Evolutionary conservation across 306 rosid genomes (phyloP), one percentile per base, ranked within the genome.

Genomic region (Parietaria judaica): DNA sequence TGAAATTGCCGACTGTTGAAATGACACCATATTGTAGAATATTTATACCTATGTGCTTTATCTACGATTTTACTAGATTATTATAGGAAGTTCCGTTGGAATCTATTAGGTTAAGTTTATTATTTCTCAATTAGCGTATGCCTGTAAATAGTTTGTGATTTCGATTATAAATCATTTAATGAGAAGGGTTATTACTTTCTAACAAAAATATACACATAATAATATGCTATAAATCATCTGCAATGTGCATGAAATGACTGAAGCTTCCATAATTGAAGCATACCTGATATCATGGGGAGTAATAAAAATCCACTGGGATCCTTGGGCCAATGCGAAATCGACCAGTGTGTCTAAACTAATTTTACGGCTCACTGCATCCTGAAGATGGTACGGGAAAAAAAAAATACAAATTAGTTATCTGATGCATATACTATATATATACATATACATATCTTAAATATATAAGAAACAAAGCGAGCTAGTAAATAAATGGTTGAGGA

Each of bases 281-380:
- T 86, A 92, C 98, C 98, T 76, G 67, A 86, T 84, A 59, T 92
- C 98, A 74, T 88, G 92, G 10, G 98, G 98, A 43, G 98, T 92
- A 56, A 92, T 86, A 67, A 88, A 81, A 77, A 88, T 72, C 98
- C 98, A 92, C 48, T 92, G 98, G 63, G 98, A 88, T 68, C 98
- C 96, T 77, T 88, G 88, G 23, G 71, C 79, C 76, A 72, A 71
- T 2, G 96, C 92, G 66, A 88, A 85, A 51, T 92, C 98, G 3
- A 92, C 82, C 38, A 92, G 81, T 34, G 95, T 88, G 68, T 92
- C 98, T 69, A 92, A 72, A 76, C 96, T 92, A 71, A 92, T 88
- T 81, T 92, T 92, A 36, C 96, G 79, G 76, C 95, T 88, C 31
- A 91, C 98, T 1, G 98, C 90, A 51, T 92, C 98, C 98, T 92